These are phyloP conservation scores for Phylloboletellus chloephorus DNA, from an alignment of 1,284 basidiomycete genomes.

Conservation along the genomic window DNA sequence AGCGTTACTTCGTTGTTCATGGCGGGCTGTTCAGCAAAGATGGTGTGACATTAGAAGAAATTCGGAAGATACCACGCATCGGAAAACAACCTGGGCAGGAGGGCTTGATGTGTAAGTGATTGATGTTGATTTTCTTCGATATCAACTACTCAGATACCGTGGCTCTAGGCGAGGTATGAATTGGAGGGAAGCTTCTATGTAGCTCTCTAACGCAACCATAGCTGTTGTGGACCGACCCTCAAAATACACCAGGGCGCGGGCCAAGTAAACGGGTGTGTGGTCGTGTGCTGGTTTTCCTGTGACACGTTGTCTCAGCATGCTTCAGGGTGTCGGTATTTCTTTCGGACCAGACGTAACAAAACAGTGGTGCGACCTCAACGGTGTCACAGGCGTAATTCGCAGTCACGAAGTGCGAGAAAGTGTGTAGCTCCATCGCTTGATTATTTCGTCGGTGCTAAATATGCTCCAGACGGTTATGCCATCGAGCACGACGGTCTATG, in stretches of 20 bases:
- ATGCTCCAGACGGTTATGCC: slow-evolving; percentile 68
- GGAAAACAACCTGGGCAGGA: slow-evolving; percentile 91
- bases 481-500: slow-evolving; percentile 88
- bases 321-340: slow-evolving; percentile 86
- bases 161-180: slow-evolving; percentile 50
- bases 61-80: slow-evolving; percentile 82
- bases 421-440: slow-evolving; percentile 29
- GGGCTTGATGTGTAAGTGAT: slow-evolving; percentile 83
- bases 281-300: not conserved
- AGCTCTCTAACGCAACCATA: slow-evolving; percentile 25
- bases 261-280: slow-evolving; percentile 85
- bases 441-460: slow-evolving; percentile 5
- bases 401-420: slow-evolving; percentile 97
- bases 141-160: slow-evolving; percentile 8
- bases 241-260: slow-evolving; percentile 84
- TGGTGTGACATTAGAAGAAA: slow-evolving; percentile 87
- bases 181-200: not conserved
- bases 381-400: slow-evolving; percentile 85
- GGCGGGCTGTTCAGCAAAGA: slow-evolving; percentile 96
- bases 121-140: slow-evolving; percentile 4
- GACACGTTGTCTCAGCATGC: slow-evolving; percentile 11
- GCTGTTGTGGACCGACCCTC: slow-evolving; percentile 94
- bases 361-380: slow-evolving; percentile 85
- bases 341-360: slow-evolving; percentile 94
- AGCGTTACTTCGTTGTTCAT: slow-evolving; percentile 95